These are phyloP conservation scores for Herpetomonas muscarum DNA, from an alignment of 208 protist genomes.

Conservation along the genomic window DNA sequence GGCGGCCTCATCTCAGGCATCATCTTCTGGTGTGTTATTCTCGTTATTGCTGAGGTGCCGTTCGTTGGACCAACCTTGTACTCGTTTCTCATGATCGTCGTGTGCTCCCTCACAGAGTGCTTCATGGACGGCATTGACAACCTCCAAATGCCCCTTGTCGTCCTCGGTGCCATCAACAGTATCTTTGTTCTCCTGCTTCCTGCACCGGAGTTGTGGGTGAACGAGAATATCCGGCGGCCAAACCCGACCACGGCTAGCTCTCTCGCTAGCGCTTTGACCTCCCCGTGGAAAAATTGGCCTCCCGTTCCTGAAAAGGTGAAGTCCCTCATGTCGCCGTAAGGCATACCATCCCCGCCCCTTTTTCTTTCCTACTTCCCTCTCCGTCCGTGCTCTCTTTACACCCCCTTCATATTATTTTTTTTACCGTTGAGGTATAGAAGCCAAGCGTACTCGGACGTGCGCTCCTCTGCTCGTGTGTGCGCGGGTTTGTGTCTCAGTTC, in stretches of 20 bases:
- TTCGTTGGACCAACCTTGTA: conserved; percentile 36
- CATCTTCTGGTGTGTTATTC: conserved; percentile 65
- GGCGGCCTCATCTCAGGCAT: conserved; percentile 66
- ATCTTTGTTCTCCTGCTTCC: conserved; percentile 58
- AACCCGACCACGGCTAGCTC: conserved; percentile 48
- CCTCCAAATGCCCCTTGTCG: conserved; percentile 81
- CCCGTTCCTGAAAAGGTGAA: not conserved
- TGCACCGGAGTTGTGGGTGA: conserved; percentile 38
- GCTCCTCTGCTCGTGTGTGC: too few species aligned
- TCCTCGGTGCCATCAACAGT: conserved; percentile 62
- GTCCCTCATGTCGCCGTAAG: too few species aligned
- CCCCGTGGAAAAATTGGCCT: conserved; percentile 23
- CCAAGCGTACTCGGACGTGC: too few species aligned
- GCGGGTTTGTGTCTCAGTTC: too few species aligned
- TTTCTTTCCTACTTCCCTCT: too few species aligned
- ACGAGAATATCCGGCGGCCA: conserved; percentile 31
- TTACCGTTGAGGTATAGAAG: too few species aligned
- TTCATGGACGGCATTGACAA: conserved; percentile 90
- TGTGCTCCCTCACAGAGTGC: conserved; percentile 77
- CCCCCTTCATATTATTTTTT: too few species aligned
- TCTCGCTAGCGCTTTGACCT: conserved; percentile 37
- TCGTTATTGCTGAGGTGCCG: conserved; percentile 49
- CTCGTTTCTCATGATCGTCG: conserved; percentile 62
- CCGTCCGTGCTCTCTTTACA: too few species aligned
- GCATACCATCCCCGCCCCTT: too few species aligned